phyloP scores from a whole-genome alignment of 139 green algal genomes.

The Yamagishiella unicocca region DNA sequence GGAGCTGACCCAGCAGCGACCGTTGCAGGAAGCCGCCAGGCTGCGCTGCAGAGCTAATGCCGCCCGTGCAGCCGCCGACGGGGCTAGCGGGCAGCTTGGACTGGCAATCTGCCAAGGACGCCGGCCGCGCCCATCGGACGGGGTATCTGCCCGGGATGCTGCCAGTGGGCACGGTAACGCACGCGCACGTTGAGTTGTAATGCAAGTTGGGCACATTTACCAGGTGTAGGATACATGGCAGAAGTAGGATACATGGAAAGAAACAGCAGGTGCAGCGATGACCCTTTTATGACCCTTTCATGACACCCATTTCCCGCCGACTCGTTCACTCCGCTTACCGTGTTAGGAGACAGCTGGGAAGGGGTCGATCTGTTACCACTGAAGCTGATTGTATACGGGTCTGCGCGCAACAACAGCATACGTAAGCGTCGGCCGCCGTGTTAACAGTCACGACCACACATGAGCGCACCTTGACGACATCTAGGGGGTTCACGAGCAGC shows the following conservation, averaged over 20 bases:
- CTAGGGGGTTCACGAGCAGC: constrained; percentile 85
- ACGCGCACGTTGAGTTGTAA: background rate
- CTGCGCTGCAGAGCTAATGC: background rate
- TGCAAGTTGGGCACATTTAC: background rate
- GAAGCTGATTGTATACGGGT: constrained; percentile 32
- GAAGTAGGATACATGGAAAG: background rate
- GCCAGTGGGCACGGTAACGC: background rate
- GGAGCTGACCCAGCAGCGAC: constrained; percentile 8
- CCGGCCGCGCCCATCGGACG: background rate
- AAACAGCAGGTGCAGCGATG: too few species aligned
- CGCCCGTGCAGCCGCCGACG: background rate
- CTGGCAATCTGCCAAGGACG: constrained; percentile 8
- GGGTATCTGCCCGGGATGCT: constrained; percentile 12
- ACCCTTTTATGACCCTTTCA: too few species aligned
- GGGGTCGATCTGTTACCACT: background rate
- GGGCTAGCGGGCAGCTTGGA: background rate
- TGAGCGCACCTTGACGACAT: constrained; percentile 85
- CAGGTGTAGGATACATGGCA: background rate
- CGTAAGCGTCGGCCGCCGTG: too few species aligned
- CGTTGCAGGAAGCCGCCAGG: background rate
- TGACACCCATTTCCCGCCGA: background rate
- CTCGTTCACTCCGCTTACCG: background rate
- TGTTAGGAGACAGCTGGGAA: constrained; percentile 21
- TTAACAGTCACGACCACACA: background rate
- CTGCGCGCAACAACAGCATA: background rate